phyloP scores from a whole-genome alignment of 106 monocot species.

The Dendrobium nobile region DNA sequence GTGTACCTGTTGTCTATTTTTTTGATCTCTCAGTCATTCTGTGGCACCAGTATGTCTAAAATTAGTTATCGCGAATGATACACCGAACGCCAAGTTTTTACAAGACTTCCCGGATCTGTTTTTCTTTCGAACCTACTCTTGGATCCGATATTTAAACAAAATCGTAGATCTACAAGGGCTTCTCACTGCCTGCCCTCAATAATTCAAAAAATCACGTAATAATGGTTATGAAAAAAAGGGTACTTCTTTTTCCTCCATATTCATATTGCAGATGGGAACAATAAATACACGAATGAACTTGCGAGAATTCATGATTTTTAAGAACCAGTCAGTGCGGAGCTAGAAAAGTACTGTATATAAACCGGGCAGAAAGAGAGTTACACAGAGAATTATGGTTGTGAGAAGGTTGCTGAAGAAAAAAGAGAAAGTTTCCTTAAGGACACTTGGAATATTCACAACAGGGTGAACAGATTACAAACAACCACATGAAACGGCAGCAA shows the following conservation, averaged over 20 bases:
- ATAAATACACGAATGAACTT: conserved; percentile 53
- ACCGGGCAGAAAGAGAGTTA: conserved; percentile 61
- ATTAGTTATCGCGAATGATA: conserved; percentile 5
- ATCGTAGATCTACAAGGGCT: conserved; percentile 10
- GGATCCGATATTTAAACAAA: conserved; percentile 42
- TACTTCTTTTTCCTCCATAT: conserved; percentile 11
- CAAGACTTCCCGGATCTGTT: conserved; percentile 11
- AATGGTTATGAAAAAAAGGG: conserved; percentile 16
- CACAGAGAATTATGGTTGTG: conserved; percentile 40
- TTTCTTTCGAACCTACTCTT: conserved; percentile 35
- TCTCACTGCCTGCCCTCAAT: conserved; percentile 28
- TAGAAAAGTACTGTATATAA: conserved; percentile 52
- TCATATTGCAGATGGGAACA: conserved; percentile 9
- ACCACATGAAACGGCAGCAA: conserved; percentile 43
- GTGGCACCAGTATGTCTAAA: conserved; percentile 9
- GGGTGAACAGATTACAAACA: conserved; percentile 58
- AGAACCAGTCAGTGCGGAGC: conserved; percentile 61
- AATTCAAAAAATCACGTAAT: not conserved
- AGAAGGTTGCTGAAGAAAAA: conserved; percentile 71
- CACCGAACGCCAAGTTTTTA: conserved; percentile 14
- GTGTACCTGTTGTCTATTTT: not conserved
- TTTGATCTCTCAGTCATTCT: not conserved
- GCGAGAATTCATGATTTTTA: conserved; percentile 41
- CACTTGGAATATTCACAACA: conserved; percentile 67
- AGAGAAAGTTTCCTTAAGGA: conserved; percentile 54